Percentiles rank a stretch among this genome's conserved stretches.
phyloP scores from a whole-genome alignment of 352 stramenopile genomes.

The Phytophthora kernoviae region DNA sequence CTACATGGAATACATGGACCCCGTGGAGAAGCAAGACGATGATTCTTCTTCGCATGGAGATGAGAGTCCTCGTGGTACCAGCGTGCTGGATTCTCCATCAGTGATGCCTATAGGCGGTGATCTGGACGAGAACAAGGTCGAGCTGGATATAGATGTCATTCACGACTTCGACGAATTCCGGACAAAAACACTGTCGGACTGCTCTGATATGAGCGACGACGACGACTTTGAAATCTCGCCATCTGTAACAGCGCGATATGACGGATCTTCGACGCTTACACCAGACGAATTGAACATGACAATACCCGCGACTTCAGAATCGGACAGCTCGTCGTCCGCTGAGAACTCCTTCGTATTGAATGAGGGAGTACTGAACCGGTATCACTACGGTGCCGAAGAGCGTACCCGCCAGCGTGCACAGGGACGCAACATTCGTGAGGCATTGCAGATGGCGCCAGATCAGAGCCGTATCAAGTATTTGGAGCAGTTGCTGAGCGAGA shows the following conservation, averaged over 20 bases:
- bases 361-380: slow-evolving; percentile 54
- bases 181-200: slow-evolving; percentile 72
- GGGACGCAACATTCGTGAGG: slow-evolving; percentile 78
- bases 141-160: slow-evolving; percentile 83
- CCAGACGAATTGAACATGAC: slow-evolving; percentile 37
- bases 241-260: slow-evolving; percentile 37
- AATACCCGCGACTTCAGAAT: slow-evolving; percentile 32
- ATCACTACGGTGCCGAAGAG: slow-evolving; percentile 66
- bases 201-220: slow-evolving; percentile 84
- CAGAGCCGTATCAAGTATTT: slow-evolving; percentile 89
- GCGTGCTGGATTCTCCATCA: slow-evolving; percentile 41
- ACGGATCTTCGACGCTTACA: slow-evolving; percentile 37
- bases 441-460: slow-evolving; percentile 73
- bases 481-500: slow-evolving; percentile 84
- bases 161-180: slow-evolving; percentile 83
- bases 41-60: slow-evolving; percentile 33
- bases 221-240: slow-evolving; percentile 60
- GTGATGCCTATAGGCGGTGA: slow-evolving; percentile 49
- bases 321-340: slow-evolving; percentile 19
- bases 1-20: slow-evolving; percentile 89
- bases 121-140: slow-evolving; percentile 71
- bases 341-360: slow-evolving; percentile 39
- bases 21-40: slow-evolving; percentile 45
- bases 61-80: slow-evolving; percentile 24
- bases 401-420: slow-evolving; percentile 80